Base-by-base conservation (phyloP, 495 filamentous ascomycete species). In the Podospora pseudocomata region DNA sequence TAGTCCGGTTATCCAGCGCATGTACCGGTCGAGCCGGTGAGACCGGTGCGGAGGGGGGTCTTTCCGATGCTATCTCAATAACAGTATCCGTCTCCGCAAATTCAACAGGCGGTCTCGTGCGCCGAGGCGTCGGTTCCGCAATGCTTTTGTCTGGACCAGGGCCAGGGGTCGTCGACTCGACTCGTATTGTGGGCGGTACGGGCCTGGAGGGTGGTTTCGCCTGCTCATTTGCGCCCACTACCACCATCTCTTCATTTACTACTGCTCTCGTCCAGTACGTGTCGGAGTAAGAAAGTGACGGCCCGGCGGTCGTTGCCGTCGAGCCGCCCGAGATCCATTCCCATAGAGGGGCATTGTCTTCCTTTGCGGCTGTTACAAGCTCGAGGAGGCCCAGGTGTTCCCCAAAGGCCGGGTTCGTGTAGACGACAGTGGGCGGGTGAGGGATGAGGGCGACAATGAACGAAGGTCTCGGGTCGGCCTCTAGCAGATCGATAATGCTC, bases 151-250 rank as follows among this genome's bases (percentile, higher is more conserved):
- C n/a, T 65, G 44, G 64, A 1, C 39, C 39, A 32, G 30, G 30
- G 7, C 30, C 30, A 23, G 30, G 30, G 30, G 9, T 11, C 39
- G 13, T 49, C 13, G 39, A 49, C 9, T 49, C 15, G 18, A 39
- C 5, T 57, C 54, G 54, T n/a, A 18, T 61, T 1, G 44, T 30
- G 60, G 19, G 57, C 26, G 49, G 16, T 20, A 15, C 23, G 5
- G 20, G 23, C 26, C 1, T 61, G 9, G 19, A 61, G 68, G 68
- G 0, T 13, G 68, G 0, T 13, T 49, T 16, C 5, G 65, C 30
- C 63, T 71, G 72, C 30, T 74, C 76, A 60, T 80, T 78, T 16
- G 78, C 80, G 57, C 80, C 78, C 19, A 83, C 73, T 19, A 83
- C 73, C 16, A 80, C 69, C 74, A 78, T 78, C 59, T 76, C 65